Evolutionary conservation across 768 basidiomycete species (phyloP).

Genomic region (Hericium alpestre): DNA sequence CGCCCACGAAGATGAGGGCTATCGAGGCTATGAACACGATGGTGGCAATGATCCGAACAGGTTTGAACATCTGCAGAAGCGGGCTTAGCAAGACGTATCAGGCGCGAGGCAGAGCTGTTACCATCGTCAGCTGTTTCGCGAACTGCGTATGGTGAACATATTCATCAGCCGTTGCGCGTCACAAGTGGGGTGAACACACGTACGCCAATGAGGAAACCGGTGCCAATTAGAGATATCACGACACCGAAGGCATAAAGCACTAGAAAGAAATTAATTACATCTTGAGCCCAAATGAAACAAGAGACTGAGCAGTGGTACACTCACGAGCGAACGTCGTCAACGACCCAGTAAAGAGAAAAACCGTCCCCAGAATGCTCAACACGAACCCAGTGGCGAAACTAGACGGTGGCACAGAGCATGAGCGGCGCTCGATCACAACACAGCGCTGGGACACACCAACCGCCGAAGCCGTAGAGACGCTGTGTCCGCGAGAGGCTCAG

Average conservation of each 20-base stretch:
- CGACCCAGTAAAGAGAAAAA: conserved; percentile 65
- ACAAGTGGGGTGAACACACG: conserved; percentile 20
- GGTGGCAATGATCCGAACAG: conserved; percentile 75
- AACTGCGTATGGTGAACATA: conserved; percentile 38
- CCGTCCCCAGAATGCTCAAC: conserved; percentile 68
- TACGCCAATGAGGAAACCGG: conserved; percentile 86
- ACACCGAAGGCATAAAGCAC: conserved; percentile 79
- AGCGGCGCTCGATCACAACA: background rate
- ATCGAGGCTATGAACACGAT: conserved; percentile 71
- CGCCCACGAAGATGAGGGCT: conserved; percentile 73
- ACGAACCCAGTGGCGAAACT: conserved; percentile 71
- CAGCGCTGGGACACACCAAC: conserved; percentile 34
- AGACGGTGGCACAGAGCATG: background rate
- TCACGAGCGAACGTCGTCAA: conserved; percentile 64
- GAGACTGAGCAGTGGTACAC: conserved; percentile 20
- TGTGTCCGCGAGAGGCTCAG: conserved; percentile 72
- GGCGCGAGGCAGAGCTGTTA: conserved; percentile 21
- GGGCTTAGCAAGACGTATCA: background rate
- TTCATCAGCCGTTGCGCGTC: background rate
- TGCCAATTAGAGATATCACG: conserved; percentile 72
- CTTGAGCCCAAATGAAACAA: background rate
- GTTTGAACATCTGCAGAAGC: conserved; percentile 78
- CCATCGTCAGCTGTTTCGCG: conserved; percentile 70
- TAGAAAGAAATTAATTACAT: conserved; percentile 17
- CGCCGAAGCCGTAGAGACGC: conserved; percentile 77